Evolutionary conservation across 768 basidiomycete species (phyloP).

Genomic region (Collybia nuda): DNA sequence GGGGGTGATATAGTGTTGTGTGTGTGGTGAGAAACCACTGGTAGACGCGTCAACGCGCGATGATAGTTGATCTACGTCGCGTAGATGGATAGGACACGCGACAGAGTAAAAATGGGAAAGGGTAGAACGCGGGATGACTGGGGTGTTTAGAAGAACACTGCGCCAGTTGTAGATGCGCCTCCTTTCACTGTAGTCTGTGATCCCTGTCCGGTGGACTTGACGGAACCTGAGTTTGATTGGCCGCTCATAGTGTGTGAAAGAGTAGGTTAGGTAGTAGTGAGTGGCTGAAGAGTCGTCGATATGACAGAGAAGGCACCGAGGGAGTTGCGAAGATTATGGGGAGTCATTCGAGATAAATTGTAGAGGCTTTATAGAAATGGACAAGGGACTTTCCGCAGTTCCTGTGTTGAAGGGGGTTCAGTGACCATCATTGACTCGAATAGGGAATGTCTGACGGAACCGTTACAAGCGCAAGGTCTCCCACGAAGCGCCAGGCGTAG

Average conservation of each 20-base stretch:
- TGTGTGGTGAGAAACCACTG: conserved; percentile 2
- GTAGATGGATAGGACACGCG: conserved; percentile 2
- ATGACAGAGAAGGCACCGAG: conserved; percentile 7
- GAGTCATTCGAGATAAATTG: conserved; percentile 25
- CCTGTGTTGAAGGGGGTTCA: conserved; percentile 26
- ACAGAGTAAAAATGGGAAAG: conserved; percentile 1
- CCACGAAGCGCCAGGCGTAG: conserved; percentile 26
- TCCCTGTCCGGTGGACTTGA: conserved; percentile 30
- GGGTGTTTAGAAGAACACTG: conserved; percentile 57
- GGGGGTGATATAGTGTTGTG: conserved; percentile 7
- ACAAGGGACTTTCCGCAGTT: conserved; percentile 26
- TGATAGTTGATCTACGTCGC: conserved; percentile 7
- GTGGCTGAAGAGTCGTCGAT: conserved; percentile 8
- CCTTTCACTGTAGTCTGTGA: conserved; percentile 46
- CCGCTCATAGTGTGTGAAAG: conserved; percentile 33
- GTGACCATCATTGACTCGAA: conserved; percentile 42
- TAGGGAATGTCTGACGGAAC: conserved; percentile 28
- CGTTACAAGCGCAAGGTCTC: conserved; percentile 19
- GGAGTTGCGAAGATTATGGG: conserved; percentile 24
- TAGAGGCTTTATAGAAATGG: conserved; percentile 24
- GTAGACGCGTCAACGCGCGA: background rate
- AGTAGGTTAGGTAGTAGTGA: conserved; percentile 1
- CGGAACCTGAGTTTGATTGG: conserved; percentile 37
- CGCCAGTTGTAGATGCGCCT: conserved; percentile 48
- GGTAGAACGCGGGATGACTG: conserved; percentile 12